Base-by-base conservation (phyloP, 805 yeast genomes). In the Torulaspora microellipsoides region DNA sequence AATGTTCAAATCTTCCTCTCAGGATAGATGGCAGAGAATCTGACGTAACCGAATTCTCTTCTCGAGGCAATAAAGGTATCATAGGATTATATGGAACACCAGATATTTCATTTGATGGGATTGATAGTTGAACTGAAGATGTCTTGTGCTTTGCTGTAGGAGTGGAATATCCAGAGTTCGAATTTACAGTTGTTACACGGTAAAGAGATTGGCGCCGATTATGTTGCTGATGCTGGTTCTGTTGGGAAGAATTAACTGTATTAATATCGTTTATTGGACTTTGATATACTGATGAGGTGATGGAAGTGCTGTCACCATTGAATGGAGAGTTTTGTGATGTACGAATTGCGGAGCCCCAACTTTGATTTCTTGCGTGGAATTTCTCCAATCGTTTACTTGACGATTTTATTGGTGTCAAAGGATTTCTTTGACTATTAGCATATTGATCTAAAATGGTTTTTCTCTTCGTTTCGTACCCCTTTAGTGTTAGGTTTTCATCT, bases 401-500 rank as follows among this genome's bases (percentile, higher is more conserved):
- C 7, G 47, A 38, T 17, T 36, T 42, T 15, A 42, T 31, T 15
- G 51, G 51, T 7, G 51, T 38, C 10, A 38, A 23, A 9, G 51
- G 46, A 10, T 34, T 35, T 27, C 41, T 37, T 15, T 41, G 42
- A 6, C 50, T 39, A 27, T 45, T 40, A 1, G 51, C 51, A 35
- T 48, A 47, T 17, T 46, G 48, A 27, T 56, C 56, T 25, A 65
- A 32, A 3, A 65, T 13, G 23, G 49, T 53, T 27, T 55, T 53
- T 34, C 86, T 65, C 48, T 80, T 82, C 52, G 76, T 81, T 34
- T 70, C 67, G 58, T 81, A 85, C 1, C 93, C 91, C 57, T 83
- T 85, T 36, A 75, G 81, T 0, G 93, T 84, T 43, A 85, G 67
- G 45, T 81, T 81, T 1, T 88, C 91, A 29, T 84, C 89, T 51